Percentiles rank a stretch among this genome's conserved stretches.
Evolutionary conservation across 2,329 filamentous ascomycete genomes (phyloP).

Genomic region (Fusarium zealandicum): DNA sequence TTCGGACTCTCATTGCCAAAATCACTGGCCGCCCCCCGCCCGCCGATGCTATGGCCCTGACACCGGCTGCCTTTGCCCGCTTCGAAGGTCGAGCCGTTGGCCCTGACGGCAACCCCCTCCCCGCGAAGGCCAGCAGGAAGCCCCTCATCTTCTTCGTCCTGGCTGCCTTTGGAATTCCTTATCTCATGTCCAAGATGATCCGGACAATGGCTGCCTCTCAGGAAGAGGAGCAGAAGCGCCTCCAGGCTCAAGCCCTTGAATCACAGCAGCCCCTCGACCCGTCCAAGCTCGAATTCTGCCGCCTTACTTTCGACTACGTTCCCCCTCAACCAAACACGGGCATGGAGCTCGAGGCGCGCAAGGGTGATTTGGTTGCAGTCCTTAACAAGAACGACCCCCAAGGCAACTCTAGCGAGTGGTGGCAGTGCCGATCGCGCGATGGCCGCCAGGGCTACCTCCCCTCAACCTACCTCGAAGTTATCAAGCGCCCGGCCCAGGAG

Average conservation of each 20-base stretch:
- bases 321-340: slow-evolving; percentile 74
- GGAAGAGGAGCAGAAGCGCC: slow-evolving; percentile 77
- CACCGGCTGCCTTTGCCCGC: slow-evolving; percentile 86
- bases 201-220: slow-evolving; percentile 81
- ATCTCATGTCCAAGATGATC: slow-evolving; percentile 97
- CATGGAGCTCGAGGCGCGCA: slow-evolving; percentile 89
- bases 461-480: slow-evolving; percentile 85
- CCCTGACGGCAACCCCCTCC: slow-evolving; percentile 68
- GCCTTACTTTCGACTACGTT: slow-evolving; percentile 93
- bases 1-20: slow-evolving; percentile 89
- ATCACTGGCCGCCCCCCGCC: slow-evolving; percentile 90
- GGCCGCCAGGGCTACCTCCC: slow-evolving; percentile 92
- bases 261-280: slow-evolving; percentile 73
- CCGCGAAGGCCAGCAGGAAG: slow-evolving; percentile 85
- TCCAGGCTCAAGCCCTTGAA: slow-evolving; percentile 59
- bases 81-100: slow-evolving; percentile 75
- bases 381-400: slow-evolving; percentile 91
- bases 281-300: slow-evolving; percentile 94
- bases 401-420: slow-evolving; percentile 95
- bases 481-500: slow-evolving; percentile 60
- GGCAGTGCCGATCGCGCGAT: slow-evolving; percentile 90
- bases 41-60: slow-evolving; percentile 85
- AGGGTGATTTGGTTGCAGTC: slow-evolving; percentile 94
- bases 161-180: slow-evolving; percentile 93
- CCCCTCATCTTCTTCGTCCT: slow-evolving; percentile 95